A percentile compares a stretch with the other conserved stretches of the same genome.
Evolutionary conservation across 2,329 filamentous ascomycete genomes (phyloP).

Genomic region (Sporothrix phasma): DNA sequence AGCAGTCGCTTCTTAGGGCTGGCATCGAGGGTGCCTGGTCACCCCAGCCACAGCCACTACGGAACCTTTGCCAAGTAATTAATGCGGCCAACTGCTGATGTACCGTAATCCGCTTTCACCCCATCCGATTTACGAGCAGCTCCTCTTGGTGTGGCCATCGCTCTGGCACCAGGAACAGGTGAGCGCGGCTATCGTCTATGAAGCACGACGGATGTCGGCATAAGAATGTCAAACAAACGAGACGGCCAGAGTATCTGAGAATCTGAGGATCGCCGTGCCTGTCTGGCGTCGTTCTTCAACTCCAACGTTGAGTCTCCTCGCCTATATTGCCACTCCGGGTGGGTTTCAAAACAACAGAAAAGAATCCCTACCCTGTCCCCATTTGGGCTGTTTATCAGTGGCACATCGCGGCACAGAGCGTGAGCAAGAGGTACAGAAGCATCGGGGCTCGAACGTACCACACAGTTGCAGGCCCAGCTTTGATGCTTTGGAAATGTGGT

Average conservation of each 20-base stretch:
- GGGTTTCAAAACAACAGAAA: not conserved
- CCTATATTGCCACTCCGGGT: not conserved
- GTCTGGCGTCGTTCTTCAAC: not conserved
- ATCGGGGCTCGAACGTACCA: not conserved
- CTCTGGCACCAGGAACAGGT: not conserved
- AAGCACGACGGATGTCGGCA: too few species aligned
- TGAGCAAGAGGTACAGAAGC: not conserved
- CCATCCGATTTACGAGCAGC: constrained; percentile 2
- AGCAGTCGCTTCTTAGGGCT: not conserved
- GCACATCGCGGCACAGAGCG: not conserved
- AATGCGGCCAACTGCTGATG: too few species aligned
- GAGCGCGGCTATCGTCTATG: not conserved
- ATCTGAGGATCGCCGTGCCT: too few species aligned
- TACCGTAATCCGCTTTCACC: too few species aligned
- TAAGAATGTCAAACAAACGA: too few species aligned
- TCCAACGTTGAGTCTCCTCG: not conserved
- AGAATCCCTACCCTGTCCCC: not conserved
- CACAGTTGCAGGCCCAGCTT: not conserved
- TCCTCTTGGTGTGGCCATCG: not conserved
- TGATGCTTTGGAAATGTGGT: not conserved
- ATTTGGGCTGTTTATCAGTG: not conserved
- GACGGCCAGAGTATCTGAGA: not conserved
- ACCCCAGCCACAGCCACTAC: not conserved
- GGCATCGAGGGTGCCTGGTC: not conserved
- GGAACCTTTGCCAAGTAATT: not conserved